Conservation (phyloP, 331 rosid species). For the Dryas integrifolia region DNA sequence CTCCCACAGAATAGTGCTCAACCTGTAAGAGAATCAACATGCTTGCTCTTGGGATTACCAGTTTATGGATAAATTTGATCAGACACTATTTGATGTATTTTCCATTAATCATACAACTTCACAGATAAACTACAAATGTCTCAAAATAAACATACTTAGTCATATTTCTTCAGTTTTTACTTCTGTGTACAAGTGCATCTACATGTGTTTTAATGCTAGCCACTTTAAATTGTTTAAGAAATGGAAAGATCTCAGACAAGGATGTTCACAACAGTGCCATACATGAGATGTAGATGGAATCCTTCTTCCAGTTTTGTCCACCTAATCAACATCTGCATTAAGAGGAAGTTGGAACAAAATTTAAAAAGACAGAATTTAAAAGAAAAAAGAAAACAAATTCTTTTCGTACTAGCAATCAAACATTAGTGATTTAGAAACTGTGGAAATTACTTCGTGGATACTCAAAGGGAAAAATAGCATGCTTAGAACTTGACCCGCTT, state of each 20-base stretch:
- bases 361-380: conserved; percentile 8
- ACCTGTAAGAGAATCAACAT: background rate
- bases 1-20: background rate
- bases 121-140: conserved; percentile 7
- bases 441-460: conserved; percentile 39
- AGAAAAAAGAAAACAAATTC: background rate
- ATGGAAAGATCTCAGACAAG: conserved; percentile 15
- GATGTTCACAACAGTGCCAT: conserved; percentile 29
- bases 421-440: conserved; percentile 26
- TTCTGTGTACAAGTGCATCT: background rate
- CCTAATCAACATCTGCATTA: conserved; percentile 60
- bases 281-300: conserved; percentile 70
- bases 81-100: background rate
- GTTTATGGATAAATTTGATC: background rate
- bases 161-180: background rate
- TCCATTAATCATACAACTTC: background rate
- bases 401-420: conserved; percentile 18
- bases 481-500: conserved; percentile 76
- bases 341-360: conserved; percentile 21
- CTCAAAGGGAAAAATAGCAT: conserved; percentile 42
- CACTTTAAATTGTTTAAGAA: background rate
- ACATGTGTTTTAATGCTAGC: background rate
- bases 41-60: background rate
- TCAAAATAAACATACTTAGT: background rate
- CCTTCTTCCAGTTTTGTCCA: conserved; percentile 79